Percentiles rank a stretch among this genome's conserved stretches.
Conservation (phyloP, 2,329 filamentous ascomycete species). For the Karstenula rhodostoma region DNA sequence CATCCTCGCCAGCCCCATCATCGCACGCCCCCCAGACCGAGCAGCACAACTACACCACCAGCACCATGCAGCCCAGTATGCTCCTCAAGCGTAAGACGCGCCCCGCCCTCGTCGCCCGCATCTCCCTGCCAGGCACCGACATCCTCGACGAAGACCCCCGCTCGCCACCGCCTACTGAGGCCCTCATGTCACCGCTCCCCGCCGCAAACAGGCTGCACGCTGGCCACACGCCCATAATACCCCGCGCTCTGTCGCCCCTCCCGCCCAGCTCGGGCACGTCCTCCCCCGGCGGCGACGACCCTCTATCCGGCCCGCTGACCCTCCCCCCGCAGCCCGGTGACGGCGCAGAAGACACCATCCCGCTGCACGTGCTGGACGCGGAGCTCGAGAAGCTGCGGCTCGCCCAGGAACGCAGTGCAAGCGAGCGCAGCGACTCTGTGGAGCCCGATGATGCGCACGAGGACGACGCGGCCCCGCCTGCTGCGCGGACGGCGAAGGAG, state of each 20-base stretch:
- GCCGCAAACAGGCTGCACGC: constrained; percentile 45
- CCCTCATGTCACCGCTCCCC: constrained; percentile 44
- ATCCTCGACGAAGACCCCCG: constrained; percentile 36
- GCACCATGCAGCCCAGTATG: constrained; percentile 26
- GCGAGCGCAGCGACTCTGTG: constrained; percentile 27
- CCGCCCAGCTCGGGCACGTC: constrained; percentile 22
- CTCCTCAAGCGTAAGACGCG: constrained; percentile 35
- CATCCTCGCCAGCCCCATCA: not conserved
- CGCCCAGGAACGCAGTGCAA: constrained; percentile 27
- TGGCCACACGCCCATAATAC: constrained; percentile 47
- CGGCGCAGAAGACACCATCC: constrained; percentile 39
- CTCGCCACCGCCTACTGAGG: constrained; percentile 44
- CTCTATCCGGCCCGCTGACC: constrained; percentile 43
- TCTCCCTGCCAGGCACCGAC: constrained; percentile 32
- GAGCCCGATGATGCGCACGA: constrained; percentile 13
- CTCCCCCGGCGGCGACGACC: constrained; percentile 33
- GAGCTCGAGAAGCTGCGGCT: constrained; percentile 37
- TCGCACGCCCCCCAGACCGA: no score
- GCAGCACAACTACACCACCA: constrained; percentile 10
- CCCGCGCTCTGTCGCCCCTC: constrained; percentile 26
- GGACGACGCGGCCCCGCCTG: constrained; percentile 23
- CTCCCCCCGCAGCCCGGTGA: constrained; percentile 43
- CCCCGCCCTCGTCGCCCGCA: constrained; percentile 31
- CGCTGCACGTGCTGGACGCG: constrained; percentile 36
- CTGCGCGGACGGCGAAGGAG: constrained; percentile 33